Base-by-base conservation (phyloP, 805 yeast species). In the Saccharomycopsis vini region DNA sequence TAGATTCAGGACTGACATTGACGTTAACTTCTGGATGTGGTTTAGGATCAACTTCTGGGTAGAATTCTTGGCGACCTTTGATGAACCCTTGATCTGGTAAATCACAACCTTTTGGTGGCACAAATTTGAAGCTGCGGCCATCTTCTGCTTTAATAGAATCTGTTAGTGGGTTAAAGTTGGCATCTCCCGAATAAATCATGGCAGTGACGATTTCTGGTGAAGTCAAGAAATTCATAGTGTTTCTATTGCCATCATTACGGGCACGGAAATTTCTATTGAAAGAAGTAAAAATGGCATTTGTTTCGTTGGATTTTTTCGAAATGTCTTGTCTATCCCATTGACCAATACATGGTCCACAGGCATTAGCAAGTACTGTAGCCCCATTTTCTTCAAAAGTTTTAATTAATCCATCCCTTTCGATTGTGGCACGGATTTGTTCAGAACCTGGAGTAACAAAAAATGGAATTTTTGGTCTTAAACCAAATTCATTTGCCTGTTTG, bases 331-430 rank as follows among this genome's bases (percentile, higher is more conserved):
- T 83, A 63, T 92, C 96, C 98, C 98, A 90, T 72, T 90, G 98
- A 47, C 98, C 98, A 61, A 90, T 90, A 72, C 98, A 90, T 59
- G 97, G 98, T 55, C 98, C 98, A 74, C 98, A 90, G 18, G 98
- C 98, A 63, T 90, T 90, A 43, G 97, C 96, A 55, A 90, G 73
- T 36, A 90, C 95, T 47, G 77, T 73, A 54, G 95, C 98, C 49
- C 97, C 97, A 56, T 79, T 81, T 44, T 81, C 77, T 62, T 81
- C 79, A 62, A 90, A 88, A 35, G 81, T 77, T 38, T 81, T 71
- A 50, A 84, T 76, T 59, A 83, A 77, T 47, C 97, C 97, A 64
- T 90, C 98, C 67, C 97, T 79, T 63, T 84, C 95, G 56, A 90
- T 79, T 42, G 98, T 90, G 42, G 97, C 97, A 66, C 97, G 78